These are phyloP conservation scores for Podospora tetraspora DNA, from an alignment of 495 filamentous ascomycete species.

Conservation along the genomic window DNA sequence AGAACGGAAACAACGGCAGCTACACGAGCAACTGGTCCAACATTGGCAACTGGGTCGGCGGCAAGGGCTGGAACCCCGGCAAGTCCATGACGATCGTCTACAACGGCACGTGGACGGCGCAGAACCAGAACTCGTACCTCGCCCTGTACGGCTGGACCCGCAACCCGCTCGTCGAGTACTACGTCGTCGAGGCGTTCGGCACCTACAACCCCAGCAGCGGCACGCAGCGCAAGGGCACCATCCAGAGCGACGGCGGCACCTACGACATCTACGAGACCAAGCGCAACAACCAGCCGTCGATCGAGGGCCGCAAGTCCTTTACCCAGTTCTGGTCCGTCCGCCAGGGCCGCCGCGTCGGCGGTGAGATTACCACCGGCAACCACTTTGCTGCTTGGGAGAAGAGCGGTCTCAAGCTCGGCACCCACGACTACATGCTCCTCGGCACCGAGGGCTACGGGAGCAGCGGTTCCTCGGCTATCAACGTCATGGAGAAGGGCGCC, in stretches of 20 bases:
- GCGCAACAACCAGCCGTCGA: constrained; percentile 56
- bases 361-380: constrained; percentile 43
- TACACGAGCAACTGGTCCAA: constrained; percentile 53
- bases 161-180: constrained; percentile 56
- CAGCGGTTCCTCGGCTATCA: constrained; percentile 49
- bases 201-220: constrained; percentile 50
- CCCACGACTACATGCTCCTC: constrained; percentile 55
- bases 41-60: constrained; percentile 54
- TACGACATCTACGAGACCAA: constrained; percentile 60
- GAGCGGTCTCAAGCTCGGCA: constrained; percentile 39
- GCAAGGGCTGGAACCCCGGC: constrained; percentile 59
- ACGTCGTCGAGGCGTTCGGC: constrained; percentile 52
- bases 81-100: constrained; percentile 46
- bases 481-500: constrained; percentile 29
- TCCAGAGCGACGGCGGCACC: constrained; percentile 53
- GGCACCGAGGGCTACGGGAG: constrained; percentile 55
- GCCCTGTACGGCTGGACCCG: constrained; percentile 56
- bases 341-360: constrained; percentile 38
- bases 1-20: constrained; percentile 46
- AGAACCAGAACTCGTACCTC: constrained; percentile 50
- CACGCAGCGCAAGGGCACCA: constrained; percentile 47
- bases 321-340: constrained; percentile 55
- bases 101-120: constrained; percentile 43
- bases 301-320: constrained; percentile 52
- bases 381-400: constrained; percentile 42